These are phyloP conservation scores for Byssothecium circinans DNA, from an alignment of 2,329 filamentous ascomycete species.

Conservation along the genomic window DNA sequence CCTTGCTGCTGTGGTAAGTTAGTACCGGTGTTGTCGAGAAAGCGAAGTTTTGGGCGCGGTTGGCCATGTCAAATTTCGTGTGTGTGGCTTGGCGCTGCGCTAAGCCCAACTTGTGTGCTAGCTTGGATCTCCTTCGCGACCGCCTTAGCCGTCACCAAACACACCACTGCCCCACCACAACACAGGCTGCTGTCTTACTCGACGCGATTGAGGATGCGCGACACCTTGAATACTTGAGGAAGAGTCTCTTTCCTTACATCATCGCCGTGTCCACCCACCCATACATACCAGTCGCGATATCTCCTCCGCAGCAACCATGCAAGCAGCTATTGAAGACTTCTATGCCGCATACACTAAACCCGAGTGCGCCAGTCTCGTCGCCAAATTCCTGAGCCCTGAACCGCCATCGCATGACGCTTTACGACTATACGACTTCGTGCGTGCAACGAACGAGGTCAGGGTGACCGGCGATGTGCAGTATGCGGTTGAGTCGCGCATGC, in stretches of 20 bases:
- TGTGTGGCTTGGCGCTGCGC: constrained; percentile 20
- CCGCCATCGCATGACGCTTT: constrained; percentile 63
- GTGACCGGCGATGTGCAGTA: constrained; percentile 71
- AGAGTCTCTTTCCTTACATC: background rate
- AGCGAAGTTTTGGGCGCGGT: constrained; percentile 21
- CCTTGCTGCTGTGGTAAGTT: constrained; percentile 58
- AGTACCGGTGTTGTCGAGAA: constrained; percentile 40
- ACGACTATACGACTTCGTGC: constrained; percentile 70
- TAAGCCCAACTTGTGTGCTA: constrained; percentile 11
- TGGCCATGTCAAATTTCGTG: constrained; percentile 24
- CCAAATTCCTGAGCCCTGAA: constrained; percentile 73
- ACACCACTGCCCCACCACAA: background rate
- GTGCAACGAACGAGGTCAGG: constrained; percentile 67
- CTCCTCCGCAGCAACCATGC: constrained; percentile 52
- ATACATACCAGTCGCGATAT: background rate
- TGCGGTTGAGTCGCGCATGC: constrained; percentile 65
- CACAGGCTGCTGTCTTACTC: background rate
- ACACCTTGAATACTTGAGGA: constrained; percentile 9
- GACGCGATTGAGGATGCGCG: constrained; percentile 2
- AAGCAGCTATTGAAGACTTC: constrained; percentile 73
- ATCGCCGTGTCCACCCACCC: background rate
- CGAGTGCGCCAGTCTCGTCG: constrained; percentile 70
- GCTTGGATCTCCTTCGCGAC: background rate
- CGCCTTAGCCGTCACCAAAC: background rate
- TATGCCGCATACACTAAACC: constrained; percentile 64